Conservation (phyloP, 768 basidiomycete species). For the Phylloporus scabripes region DNA sequence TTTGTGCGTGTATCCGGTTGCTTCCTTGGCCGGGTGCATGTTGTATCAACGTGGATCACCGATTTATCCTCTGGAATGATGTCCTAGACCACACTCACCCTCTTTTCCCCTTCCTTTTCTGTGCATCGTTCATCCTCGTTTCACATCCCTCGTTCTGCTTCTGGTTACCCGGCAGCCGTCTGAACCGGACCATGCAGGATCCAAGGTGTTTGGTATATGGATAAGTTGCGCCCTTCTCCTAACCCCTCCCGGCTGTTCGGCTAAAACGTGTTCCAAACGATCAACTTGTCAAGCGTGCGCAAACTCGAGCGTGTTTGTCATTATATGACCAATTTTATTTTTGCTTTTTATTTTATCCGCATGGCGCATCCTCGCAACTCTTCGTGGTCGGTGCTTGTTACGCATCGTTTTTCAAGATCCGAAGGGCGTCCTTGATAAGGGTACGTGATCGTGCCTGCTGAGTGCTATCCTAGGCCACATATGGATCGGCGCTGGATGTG, state of each 20-base stretch:
- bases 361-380: neutral
- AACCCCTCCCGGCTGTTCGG: constrained; percentile 9
- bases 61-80: constrained; percentile 3
- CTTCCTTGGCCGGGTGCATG: constrained; percentile 6
- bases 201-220: neutral
- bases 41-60: constrained; percentile 14
- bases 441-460: neutral
- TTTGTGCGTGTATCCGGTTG: neutral
- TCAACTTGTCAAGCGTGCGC: neutral
- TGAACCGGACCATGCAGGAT: constrained; percentile 5
- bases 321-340: constrained; percentile 1
- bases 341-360: neutral
- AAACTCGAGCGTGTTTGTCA: neutral
- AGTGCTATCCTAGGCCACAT: neutral
- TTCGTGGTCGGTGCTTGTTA: neutral
- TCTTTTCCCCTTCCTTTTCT: neutral
- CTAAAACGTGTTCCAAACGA: constrained; percentile 5
- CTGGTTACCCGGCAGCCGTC: constrained; percentile 2
- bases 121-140: constrained; percentile 1
- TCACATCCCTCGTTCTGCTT: constrained; percentile 2
- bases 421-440: neutral
- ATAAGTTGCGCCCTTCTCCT: neutral
- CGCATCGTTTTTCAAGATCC: neutral
- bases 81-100: neutral
- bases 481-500: neutral